These are phyloP conservation scores for Trichoderma sp. DNA, from an alignment of 2,329 filamentous ascomycete species.

Conservation along the genomic window DNA sequence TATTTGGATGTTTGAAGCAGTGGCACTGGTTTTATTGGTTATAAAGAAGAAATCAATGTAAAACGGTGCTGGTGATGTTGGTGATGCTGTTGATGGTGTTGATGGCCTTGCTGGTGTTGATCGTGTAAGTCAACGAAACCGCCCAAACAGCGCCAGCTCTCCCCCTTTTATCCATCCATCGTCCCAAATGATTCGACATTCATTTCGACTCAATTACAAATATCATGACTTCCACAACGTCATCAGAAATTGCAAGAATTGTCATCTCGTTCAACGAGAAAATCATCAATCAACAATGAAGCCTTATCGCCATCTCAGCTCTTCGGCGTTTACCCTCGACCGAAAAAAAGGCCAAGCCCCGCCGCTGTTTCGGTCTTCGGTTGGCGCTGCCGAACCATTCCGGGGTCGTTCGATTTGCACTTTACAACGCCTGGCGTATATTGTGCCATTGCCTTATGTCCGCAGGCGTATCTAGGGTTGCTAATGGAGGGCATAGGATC, in stretches of 20 bases:
- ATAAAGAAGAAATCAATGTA: too few relatives aligned
- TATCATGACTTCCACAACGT: background rate
- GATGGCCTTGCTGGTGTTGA: too few relatives aligned
- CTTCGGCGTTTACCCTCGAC: slow-evolving; percentile 15
- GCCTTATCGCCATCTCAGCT: slow-evolving; percentile 8
- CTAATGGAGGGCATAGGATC: background rate
- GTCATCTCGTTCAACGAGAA: background rate
- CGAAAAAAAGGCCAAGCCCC: background rate
- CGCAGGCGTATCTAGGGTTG: background rate
- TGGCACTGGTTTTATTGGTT: too few relatives aligned
- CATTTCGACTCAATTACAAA: too few relatives aligned
- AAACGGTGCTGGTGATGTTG: background rate
- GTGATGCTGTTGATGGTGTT: background rate
- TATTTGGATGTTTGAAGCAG: too few relatives aligned
- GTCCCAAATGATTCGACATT: too few relatives aligned
- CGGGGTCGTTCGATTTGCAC: background rate
- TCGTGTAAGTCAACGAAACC: too few relatives aligned
- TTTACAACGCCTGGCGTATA: background rate
- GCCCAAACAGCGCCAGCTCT: background rate
- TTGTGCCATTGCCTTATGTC: background rate
- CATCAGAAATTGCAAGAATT: background rate
- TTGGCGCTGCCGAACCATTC: background rate
- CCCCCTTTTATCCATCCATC: background rate
- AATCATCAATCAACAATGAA: background rate
- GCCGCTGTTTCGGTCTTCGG: background rate